These are phyloP conservation scores for Physcomitrium patens DNA, from an alignment of 225 moss, liverwort and hornwort species.

Conservation along the genomic window DNA sequence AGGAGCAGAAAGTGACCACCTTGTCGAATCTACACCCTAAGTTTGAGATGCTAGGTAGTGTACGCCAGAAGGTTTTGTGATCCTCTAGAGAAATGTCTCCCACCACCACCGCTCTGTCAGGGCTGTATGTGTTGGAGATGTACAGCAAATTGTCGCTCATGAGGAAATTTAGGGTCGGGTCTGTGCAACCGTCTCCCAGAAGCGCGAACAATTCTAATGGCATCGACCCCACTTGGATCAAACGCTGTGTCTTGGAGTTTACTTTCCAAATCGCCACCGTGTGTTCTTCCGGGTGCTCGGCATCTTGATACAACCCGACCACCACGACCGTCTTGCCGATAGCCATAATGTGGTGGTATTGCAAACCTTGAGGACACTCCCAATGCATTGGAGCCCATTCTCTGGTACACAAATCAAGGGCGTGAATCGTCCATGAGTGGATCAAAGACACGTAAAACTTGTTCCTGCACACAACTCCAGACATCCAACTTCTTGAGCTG, in stretches of 20 bases:
- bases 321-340: slow-evolving; percentile 44
- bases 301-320: slow-evolving; percentile 43
- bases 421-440: slow-evolving; percentile 38
- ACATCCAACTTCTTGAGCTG: slow-evolving; percentile 54
- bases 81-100: slow-evolving; percentile 42
- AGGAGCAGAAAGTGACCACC: slow-evolving; percentile 54
- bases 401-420: slow-evolving; percentile 35
- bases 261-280: slow-evolving; percentile 52
- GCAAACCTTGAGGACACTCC: slow-evolving; percentile 33
- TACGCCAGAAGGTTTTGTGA: slow-evolving; percentile 43
- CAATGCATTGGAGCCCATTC: slow-evolving; percentile 40
- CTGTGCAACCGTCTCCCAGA: slow-evolving; percentile 25
- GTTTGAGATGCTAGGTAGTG: slow-evolving; percentile 43
- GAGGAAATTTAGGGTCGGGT: slow-evolving; percentile 37
- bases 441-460: slow-evolving; percentile 48
- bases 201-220: slow-evolving; percentile 30
- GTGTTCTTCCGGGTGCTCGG: slow-evolving; percentile 11
- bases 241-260: slow-evolving; percentile 17
- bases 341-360: slow-evolving; percentile 40
- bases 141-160: slow-evolving; percentile 45
- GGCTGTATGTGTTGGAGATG: slow-evolving; percentile 28
- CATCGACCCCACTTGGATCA: slow-evolving; percentile 53
- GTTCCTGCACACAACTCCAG: slow-evolving; percentile 40
- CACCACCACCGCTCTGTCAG: slow-evolving; percentile 38
- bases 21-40: slow-evolving; percentile 49